These are phyloP conservation scores for Coelastrella sp. DNA, from an alignment of 139 green algal genomes.

Conservation along the genomic window DNA sequence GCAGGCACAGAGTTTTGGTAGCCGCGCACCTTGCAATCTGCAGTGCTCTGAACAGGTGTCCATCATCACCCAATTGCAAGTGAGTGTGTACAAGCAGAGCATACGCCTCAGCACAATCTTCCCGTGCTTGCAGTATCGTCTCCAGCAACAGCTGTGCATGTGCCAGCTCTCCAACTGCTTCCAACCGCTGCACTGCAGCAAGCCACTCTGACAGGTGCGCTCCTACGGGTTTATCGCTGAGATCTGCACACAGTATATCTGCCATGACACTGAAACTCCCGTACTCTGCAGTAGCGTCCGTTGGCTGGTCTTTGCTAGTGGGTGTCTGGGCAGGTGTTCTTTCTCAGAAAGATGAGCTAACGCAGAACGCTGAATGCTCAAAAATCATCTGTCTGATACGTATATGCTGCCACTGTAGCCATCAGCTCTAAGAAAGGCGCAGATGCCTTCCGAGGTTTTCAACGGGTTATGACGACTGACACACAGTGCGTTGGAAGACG, in stretches of 20 bases:
- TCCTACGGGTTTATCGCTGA: constrained; percentile 12
- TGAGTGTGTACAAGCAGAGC: constrained; percentile 30
- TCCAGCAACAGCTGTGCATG: constrained; percentile 25
- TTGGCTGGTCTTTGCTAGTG: too few species aligned
- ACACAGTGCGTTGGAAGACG: neutral
- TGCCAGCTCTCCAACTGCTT: neutral
- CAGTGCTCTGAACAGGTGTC: constrained; percentile 2
- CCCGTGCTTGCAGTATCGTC: constrained; percentile 29
- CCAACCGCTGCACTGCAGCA: neutral
- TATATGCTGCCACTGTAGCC: too few species aligned
- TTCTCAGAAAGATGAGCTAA: too few species aligned
- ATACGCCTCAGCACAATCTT: constrained; percentile 17
- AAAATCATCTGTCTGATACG: too few species aligned
- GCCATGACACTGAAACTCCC: neutral
- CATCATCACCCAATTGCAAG: constrained; percentile 2
- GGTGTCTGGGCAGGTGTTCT: too few species aligned
- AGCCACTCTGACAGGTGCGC: constrained; percentile 21
- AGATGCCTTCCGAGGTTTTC: neutral
- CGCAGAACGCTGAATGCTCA: too few species aligned
- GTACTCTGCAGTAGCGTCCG: too few species aligned
- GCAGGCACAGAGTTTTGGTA: too few species aligned
- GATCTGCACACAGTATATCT: neutral
- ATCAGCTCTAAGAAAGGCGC: too few species aligned
- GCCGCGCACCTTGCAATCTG: constrained; percentile 22
- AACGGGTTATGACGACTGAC: neutral